phyloP scores from a whole-genome alignment of 2,329 filamentous ascomycete genomes.

The Ophiocordyceps sinensis region DNA sequence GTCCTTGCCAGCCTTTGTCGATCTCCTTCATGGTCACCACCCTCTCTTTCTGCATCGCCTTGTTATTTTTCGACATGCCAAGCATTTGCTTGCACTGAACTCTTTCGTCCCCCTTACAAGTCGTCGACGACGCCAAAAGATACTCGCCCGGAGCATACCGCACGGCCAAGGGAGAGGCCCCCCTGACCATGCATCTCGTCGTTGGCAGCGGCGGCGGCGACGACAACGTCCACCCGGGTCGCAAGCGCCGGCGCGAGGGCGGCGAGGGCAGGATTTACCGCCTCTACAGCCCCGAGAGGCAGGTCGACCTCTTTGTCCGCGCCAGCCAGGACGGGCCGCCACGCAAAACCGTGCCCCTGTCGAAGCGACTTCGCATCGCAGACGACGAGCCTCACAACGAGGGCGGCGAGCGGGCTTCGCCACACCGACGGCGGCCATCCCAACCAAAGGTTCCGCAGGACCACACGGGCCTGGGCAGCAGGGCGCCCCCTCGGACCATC shows the following conservation, averaged over 20 bases:
- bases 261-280: conserved; percentile 9
- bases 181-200: conserved; percentile 20
- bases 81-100: background rate
- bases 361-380: conserved; percentile 16
- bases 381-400: conserved; percentile 9
- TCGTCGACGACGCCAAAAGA: background rate
- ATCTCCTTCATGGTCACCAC: no score
- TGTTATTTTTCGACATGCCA: no score
- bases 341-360: conserved; percentile 16
- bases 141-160: background rate
- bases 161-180: background rate
- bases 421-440: conserved; percentile 12
- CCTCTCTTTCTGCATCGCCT: background rate
- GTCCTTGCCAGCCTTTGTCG: no score
- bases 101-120: background rate
- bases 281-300: conserved; percentile 11
- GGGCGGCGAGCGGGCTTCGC: conserved; percentile 3
- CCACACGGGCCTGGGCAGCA: conserved; percentile 6
- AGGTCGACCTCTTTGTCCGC: conserved; percentile 12
- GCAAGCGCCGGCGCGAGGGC: conserved; percentile 19
- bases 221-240: conserved; percentile 15
- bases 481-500: conserved; percentile 3
- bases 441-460: conserved; percentile 10
- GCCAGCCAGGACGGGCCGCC: conserved; percentile 10
- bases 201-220: conserved; percentile 6